Evolutionary conservation across 768 basidiomycete species (phyloP), one percentile per base, ranked within the genome.

Genomic region (Infundibulicybe gibba): DNA sequence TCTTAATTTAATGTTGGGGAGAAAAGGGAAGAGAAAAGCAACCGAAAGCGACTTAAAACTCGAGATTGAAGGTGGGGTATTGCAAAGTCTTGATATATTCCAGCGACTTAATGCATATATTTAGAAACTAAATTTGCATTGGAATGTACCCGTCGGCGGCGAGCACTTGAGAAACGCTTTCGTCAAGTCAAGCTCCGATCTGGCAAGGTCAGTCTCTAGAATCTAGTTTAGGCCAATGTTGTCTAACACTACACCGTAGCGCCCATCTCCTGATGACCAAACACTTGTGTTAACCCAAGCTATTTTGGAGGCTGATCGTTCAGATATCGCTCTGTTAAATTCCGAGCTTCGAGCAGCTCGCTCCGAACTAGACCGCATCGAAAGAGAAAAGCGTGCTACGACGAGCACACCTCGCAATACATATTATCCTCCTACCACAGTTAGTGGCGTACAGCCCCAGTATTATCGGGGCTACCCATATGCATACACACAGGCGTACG

Each of bases 101-200:
- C 33, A 34, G 25, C 32, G 30, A 8, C 35, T 30, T 47, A 15
- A 49, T 11, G 54, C 50, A 19, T 11, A 45, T 12, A 38, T 51
- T 19, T 54, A 91, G 89, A 85, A 46, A 89, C 87, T 1, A 77
- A 70, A 53, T 81, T 86, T 58, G 85, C 87, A 2, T 53, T 91
- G 48, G 72, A 81, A 48, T 88, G 85, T 53, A 75, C 77, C 63
- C 75, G 69, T 56, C 76, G 87, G 35, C 72, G 74, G 21, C 70
- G 71, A 50, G 70, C 65, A 16, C 70, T 92, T 3, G 69, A 79
- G 49, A 68, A 75, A 19, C 78, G 85, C 43, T 85, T 89, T 60
- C 67, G 72, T 49, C 74, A 72, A 39, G 66, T 76, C 17, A 76
- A 70, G 57, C 71, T 73, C 37, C 76, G 71, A 45, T 66, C 71